phyloP scores from a whole-genome alignment of 2,329 filamentous ascomycete genomes.

The Phaeophleospora eucalypticola region DNA sequence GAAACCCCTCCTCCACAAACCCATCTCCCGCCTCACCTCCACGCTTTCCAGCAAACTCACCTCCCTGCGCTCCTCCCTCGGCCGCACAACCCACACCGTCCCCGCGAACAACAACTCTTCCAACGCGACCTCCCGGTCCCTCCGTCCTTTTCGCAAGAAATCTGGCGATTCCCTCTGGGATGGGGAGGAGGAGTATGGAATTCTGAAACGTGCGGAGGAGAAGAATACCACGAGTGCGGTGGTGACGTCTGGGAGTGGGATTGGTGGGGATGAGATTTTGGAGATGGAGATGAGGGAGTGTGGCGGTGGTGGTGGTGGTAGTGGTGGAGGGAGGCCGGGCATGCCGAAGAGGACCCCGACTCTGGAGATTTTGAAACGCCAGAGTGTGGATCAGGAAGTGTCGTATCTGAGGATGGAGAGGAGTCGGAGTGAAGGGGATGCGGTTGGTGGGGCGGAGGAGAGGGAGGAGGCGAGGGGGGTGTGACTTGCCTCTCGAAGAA shows the following conservation, averaged over 20 bases:
- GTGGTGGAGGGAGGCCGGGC: neutral
- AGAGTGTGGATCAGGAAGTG: constrained; percentile 16
- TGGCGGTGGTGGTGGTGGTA: too few relatives aligned
- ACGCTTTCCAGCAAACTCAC: constrained; percentile 21
- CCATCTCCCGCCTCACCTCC: constrained; percentile 15
- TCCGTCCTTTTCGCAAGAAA: constrained; percentile 13
- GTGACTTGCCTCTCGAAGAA: neutral
- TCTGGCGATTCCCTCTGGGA: constrained; percentile 15
- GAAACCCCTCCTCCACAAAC: constrained; percentile 31
- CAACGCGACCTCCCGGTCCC: constrained; percentile 2
- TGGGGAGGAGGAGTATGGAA: constrained; percentile 15
- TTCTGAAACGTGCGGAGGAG: constrained; percentile 1
- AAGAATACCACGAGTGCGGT: neutral
- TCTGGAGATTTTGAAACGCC: constrained; percentile 15
- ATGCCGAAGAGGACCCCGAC: constrained; percentile 1
- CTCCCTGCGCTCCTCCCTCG: constrained; percentile 19
- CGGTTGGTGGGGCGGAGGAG: neutral
- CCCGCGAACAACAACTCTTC: constrained; percentile 3
- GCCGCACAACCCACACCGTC: constrained; percentile 3
- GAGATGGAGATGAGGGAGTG: neutral
- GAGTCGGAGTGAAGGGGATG: neutral
- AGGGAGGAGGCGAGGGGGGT: neutral
- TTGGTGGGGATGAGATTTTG: neutral
- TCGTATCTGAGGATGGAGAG: constrained; percentile 1
- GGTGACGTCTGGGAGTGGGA: neutral